phyloP scores from a whole-genome alignment of 2,329 filamentous ascomycete species.

The Exophiala calicioides region DNA sequence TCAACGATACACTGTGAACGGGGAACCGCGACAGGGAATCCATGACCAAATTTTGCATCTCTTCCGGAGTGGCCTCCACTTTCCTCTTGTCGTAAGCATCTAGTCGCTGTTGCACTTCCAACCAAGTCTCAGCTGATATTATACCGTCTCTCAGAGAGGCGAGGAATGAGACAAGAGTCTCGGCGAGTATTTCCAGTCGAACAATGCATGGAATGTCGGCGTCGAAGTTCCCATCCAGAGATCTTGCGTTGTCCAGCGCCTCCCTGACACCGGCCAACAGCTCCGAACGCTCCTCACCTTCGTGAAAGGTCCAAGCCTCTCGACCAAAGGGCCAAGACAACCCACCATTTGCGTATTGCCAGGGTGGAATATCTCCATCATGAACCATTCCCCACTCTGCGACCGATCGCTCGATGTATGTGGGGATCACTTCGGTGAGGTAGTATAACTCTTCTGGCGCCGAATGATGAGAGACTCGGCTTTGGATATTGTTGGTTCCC shows the following conservation, averaged over 20 bases:
- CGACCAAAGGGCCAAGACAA: slow-evolving; percentile 61
- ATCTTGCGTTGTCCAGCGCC: slow-evolving; percentile 70
- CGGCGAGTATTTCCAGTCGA: slow-evolving; percentile 72
- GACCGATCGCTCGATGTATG: slow-evolving; percentile 58
- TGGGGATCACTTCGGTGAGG: slow-evolving; percentile 77
- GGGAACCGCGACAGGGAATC: slow-evolving; percentile 72
- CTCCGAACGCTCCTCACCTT: slow-evolving; percentile 43
- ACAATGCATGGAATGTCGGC: slow-evolving; percentile 64
- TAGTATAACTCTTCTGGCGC: slow-evolving; percentile 87
- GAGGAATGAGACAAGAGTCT: slow-evolving; percentile 74
- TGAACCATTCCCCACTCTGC: slow-evolving; percentile 65
- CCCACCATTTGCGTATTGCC: slow-evolving; percentile 50
- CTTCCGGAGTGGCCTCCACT: slow-evolving; percentile 51
- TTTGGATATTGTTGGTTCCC: slow-evolving; percentile 20
- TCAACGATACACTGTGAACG: slow-evolving; percentile 84
- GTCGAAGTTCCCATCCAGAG: slow-evolving; percentile 63
- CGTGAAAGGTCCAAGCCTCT: slow-evolving; percentile 50
- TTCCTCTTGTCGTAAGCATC: slow-evolving; percentile 44
- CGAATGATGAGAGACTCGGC: slow-evolving; percentile 58
- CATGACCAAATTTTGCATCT: slow-evolving; percentile 63
- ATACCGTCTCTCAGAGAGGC: slow-evolving; percentile 75
- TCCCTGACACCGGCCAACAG: slow-evolving; percentile 54
- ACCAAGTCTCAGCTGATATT: slow-evolving; percentile 70
- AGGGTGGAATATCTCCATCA: slow-evolving; percentile 50
- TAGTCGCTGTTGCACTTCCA: slow-evolving; percentile 35